Evolutionary conservation across 169 alveolate species (phyloP).

Genomic region (Plasmodium yoelii): DNA sequence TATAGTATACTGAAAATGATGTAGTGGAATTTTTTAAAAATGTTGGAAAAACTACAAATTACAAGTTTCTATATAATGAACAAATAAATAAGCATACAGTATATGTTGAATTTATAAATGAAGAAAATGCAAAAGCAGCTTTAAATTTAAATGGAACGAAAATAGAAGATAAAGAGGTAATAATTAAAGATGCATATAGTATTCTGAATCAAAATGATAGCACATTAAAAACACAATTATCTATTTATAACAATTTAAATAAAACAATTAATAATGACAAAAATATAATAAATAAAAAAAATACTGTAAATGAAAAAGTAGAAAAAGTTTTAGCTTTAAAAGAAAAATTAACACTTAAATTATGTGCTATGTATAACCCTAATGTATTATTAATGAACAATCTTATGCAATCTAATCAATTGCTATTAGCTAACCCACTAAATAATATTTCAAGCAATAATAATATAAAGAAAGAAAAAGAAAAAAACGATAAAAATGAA

Average conservation of each 20-base stretch:
- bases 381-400: conserved; percentile 42
- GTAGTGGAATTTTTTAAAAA: conserved; percentile 60
- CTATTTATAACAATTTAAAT: conserved; percentile 4
- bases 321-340: conserved; percentile 75
- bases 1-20: conserved; percentile 77
- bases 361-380: conserved; percentile 73
- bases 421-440: background rate
- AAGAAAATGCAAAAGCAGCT: conserved; percentile 79
- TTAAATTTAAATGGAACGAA: conserved; percentile 63
- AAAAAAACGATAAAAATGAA: background rate
- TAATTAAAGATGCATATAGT: conserved; percentile 74
- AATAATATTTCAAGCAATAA: background rate
- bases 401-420: conserved; percentile 14
- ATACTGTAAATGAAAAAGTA: conserved; percentile 74
- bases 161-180: conserved; percentile 42
- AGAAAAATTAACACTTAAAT: conserved; percentile 71
- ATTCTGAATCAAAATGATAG: conserved; percentile 42
- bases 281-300: conserved; percentile 1
- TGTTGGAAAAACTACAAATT: conserved; percentile 75
- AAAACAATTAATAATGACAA: background rate
- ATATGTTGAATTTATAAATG: conserved; percentile 77
- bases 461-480: conserved; percentile 3
- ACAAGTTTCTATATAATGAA: conserved; percentile 56
- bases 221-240: conserved; percentile 16
- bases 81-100: conserved; percentile 52